Base-by-base conservation (phyloP, 2,329 filamentous ascomycete species). In the Dryadomyces quercivorus region DNA sequence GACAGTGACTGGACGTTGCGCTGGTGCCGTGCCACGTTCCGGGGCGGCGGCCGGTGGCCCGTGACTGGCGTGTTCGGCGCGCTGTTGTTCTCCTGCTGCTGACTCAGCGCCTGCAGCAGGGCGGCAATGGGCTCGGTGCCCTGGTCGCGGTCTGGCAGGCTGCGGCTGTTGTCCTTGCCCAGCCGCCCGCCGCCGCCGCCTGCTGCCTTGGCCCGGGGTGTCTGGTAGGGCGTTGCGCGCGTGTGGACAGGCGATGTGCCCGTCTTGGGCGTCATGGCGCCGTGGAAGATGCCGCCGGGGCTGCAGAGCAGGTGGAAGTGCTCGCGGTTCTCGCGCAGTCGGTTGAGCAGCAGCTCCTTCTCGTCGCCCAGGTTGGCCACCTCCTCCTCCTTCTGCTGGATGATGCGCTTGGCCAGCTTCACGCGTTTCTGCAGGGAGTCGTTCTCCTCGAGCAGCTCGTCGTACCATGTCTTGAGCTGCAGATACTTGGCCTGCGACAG, bases 241-340 rank as follows among this genome's bases (percentile, higher is more conserved):
- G 71, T 66, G 59, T 75, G 75, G 36, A 72, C 66, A 3, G 76
- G 74, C 6, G 73, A 71, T 21, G 71, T 65, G 15, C 65, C 62
- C 34, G 65, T 61, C 63, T 77, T 67, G 59, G 84, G 82, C 2
- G 80, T 82, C 56, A 84, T 70, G 56, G 81, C 75, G 56, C 78
- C 72, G 57, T 86, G 78, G 55, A 82, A 82, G 38, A 81, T 79
- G 51, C 81, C 82, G 15, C 86, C 85, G 1, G 88, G 86, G 61
- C 87, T 85, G 63, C 86, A 84, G 50, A 95, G 79, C 64, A 79
- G 78, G 56, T 88, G 86, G 62, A 95, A 83, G 64, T 95, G 90
- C 64, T 94, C 87, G 58, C 92, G 77, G 64, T 95, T 95, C 66
- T 95, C 88, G 45, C 86, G 82, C 59, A 97, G 95, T 20, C 92